These are phyloP conservation scores for Leishmania guyanensis DNA, from an alignment of 208 protist species.

Conservation along the genomic window DNA sequence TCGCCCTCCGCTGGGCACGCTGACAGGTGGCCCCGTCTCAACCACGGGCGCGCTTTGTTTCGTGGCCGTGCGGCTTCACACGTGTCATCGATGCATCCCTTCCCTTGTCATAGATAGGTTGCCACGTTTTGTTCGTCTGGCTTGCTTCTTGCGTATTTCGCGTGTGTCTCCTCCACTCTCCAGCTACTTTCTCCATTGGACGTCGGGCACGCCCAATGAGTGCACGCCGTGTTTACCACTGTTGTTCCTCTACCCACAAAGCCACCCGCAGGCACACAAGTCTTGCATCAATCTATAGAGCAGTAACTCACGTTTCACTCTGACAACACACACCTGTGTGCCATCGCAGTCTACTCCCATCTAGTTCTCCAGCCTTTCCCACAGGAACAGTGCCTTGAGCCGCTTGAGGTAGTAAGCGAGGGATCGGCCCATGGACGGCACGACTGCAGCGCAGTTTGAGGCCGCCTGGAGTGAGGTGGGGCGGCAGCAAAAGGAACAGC, in stretches of 20 bases:
- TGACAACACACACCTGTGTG: neutral
- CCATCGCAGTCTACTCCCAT: neutral
- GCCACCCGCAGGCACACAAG: neutral
- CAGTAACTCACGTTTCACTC: neutral
- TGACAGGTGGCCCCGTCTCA: neutral
- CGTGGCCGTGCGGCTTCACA: neutral
- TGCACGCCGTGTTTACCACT: neutral
- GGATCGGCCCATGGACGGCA: constrained; percentile 20
- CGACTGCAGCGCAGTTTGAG: constrained; percentile 38
- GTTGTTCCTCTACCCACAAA: no score
- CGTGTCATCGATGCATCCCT: neutral
- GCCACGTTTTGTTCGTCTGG: neutral
- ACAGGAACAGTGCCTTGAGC: neutral
- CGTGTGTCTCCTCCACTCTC: neutral
- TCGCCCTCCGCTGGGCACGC: neutral
- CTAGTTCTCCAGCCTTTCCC: neutral
- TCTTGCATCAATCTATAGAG: neutral
- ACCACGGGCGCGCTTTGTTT: neutral
- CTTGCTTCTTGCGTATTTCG: neutral
- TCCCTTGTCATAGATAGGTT: neutral
- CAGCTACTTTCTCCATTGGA: neutral
- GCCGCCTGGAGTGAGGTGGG: constrained; percentile 59
- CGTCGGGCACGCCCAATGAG: neutral
- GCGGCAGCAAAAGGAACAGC: constrained; percentile 36
- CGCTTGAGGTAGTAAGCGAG: neutral